Conservation (phyloP, 2,329 filamentous ascomycete genomes). For the Colletotrichum spinosum region DNA sequence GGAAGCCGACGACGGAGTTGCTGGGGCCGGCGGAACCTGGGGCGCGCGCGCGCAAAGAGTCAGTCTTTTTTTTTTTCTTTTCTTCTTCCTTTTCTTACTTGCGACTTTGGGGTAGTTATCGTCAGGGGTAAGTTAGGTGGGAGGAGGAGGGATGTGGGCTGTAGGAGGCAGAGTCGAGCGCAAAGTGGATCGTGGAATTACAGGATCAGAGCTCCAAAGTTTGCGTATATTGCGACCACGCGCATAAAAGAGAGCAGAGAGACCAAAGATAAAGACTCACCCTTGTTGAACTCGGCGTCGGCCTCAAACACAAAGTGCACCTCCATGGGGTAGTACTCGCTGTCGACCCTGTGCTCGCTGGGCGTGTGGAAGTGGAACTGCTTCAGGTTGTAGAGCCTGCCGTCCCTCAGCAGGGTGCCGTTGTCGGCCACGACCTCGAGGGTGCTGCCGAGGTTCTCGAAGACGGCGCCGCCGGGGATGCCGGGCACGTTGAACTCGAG, state of each 20-base stretch:
- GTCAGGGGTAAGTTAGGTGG: not conserved
- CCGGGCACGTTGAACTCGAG: conserved; percentile 51
- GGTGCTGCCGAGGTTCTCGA: conserved; percentile 65
- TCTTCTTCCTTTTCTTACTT: not conserved
- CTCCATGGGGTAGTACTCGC: conserved; percentile 53
- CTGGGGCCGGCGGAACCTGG: conserved; percentile 43
- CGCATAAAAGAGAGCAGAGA: too few relatives aligned
- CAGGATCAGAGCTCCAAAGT: not conserved
- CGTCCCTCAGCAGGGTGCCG: conserved; percentile 56
- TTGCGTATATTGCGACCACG: too few relatives aligned
- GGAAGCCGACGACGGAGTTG: conserved; percentile 51
- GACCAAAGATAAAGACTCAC: not conserved
- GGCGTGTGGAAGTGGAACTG: conserved; percentile 73
- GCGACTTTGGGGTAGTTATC: not conserved
- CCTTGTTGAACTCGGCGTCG: conserved; percentile 40
- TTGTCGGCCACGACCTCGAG: conserved; percentile 60
- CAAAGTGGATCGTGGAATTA: not conserved
- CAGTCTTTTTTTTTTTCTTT: not conserved
- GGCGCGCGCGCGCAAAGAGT: not conserved
- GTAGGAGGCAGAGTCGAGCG: not conserved
- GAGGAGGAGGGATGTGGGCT: not conserved
- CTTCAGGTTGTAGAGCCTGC: conserved; percentile 54
- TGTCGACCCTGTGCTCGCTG: conserved; percentile 66
- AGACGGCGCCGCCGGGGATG: conserved; percentile 50
- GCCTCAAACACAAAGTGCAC: conserved; percentile 55